phyloP scores from a whole-genome alignment of 768 basidiomycete species.

The Cystobasidiopsis lactophilus region DNA sequence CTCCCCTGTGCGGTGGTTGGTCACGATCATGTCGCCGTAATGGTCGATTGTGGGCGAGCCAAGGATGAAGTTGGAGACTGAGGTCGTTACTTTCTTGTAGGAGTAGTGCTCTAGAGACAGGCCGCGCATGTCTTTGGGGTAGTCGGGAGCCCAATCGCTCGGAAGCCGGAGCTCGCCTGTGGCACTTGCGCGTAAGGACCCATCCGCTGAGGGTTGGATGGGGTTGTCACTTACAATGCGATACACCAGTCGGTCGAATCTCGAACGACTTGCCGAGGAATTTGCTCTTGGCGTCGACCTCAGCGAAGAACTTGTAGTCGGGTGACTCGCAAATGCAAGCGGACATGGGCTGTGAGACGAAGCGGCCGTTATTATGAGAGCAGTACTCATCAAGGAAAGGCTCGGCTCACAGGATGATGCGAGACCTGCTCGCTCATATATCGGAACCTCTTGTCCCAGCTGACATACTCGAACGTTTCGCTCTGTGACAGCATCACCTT shows the following conservation, averaged over 20 bases:
- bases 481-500: conserved; percentile 29
- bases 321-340: conserved; percentile 88
- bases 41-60: conserved; percentile 74
- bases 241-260: conserved; percentile 83
- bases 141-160: conserved; percentile 37
- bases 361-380: background rate
- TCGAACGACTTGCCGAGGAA: conserved; percentile 94
- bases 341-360: conserved; percentile 42
- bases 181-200: background rate
- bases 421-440: conserved; percentile 74
- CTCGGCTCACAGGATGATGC: conserved; percentile 44
- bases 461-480: conserved; percentile 87
- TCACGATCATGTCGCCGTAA: conserved; percentile 71
- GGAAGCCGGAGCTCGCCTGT: conserved; percentile 52
- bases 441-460: conserved; percentile 65
- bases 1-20: conserved; percentile 77
- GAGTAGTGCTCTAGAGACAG: conserved; percentile 72
- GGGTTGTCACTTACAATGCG: conserved; percentile 30
- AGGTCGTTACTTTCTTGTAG: conserved; percentile 87
- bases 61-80: conserved; percentile 68
- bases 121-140: conserved; percentile 30
- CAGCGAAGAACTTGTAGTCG: conserved; percentile 54
- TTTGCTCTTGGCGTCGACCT: conserved; percentile 92
- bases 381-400: background rate
- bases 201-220: background rate